phyloP scores from a whole-genome alignment of 2,329 filamentous ascomycete species.

The Ophiocordyceps camponoti-rufipedis region DNA sequence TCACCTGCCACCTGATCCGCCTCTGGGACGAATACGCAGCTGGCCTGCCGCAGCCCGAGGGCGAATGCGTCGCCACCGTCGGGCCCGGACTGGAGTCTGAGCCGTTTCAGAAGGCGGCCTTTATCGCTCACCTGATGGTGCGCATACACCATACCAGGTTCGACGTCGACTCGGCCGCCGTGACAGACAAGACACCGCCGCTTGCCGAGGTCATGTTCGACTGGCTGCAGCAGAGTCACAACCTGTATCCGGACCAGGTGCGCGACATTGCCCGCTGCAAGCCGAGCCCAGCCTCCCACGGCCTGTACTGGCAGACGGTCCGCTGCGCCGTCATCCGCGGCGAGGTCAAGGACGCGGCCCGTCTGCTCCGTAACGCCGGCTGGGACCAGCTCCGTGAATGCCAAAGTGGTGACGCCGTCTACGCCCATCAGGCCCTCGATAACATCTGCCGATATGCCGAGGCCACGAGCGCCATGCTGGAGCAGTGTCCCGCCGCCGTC shows the following conservation, averaged over 20 bases:
- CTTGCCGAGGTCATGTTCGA: slow-evolving; percentile 64
- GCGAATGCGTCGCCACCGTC: slow-evolving; percentile 41
- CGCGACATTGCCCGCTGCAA: slow-evolving; percentile 42
- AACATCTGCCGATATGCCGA: slow-evolving; percentile 59
- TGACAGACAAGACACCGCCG: slow-evolving; percentile 26
- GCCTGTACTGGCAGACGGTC: slow-evolving; percentile 73
- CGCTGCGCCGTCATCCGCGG: slow-evolving; percentile 59
- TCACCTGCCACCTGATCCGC: slow-evolving; percentile 30
- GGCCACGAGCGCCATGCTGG: slow-evolving; percentile 49
- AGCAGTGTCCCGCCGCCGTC: slow-evolving; percentile 50
- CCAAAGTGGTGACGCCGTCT: slow-evolving; percentile 44
- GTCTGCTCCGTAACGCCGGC: slow-evolving; percentile 53
- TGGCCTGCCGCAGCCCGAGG: slow-evolving; percentile 26
- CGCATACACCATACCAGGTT: slow-evolving; percentile 54
- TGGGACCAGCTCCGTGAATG: slow-evolving; percentile 62
- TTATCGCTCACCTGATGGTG: slow-evolving; percentile 59
- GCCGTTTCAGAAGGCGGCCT: slow-evolving; percentile 58
- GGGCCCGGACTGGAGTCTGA: slow-evolving; percentile 44
- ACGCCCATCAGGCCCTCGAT: slow-evolving; percentile 56
- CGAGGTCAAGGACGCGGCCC: slow-evolving; percentile 46
- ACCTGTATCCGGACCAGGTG: slow-evolving; percentile 50
- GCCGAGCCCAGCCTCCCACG: slow-evolving; percentile 59
- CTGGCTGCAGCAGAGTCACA: slow-evolving; percentile 65
- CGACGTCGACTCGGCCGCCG: slow-evolving; percentile 11
- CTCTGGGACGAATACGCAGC: slow-evolving; percentile 39